phyloP scores from a whole-genome alignment of 768 basidiomycete species.

The Lactifluus echinatus region DNA sequence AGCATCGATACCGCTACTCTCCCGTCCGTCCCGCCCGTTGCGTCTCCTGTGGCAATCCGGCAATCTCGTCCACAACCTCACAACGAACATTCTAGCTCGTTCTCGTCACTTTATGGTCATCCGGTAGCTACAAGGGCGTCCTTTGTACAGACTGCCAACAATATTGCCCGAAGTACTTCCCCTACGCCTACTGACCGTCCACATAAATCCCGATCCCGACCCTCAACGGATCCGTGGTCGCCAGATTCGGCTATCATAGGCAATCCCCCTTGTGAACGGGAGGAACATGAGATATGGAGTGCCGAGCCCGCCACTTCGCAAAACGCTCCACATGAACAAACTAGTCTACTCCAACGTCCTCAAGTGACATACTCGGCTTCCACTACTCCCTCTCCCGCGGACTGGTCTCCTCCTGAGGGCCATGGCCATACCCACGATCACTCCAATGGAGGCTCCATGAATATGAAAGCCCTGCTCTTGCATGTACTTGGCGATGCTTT shows the following conservation, averaged over 20 bases:
- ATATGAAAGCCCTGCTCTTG: slow-evolving; percentile 91
- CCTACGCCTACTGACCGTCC: slow-evolving; percentile 25
- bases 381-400: background rate
- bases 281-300: background rate
- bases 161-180: slow-evolving; percentile 55
- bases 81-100: slow-evolving; percentile 35
- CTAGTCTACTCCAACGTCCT: slow-evolving; percentile 30
- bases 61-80: slow-evolving; percentile 23
- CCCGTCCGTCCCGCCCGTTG: background rate
- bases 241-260: background rate
- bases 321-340: slow-evolving; percentile 26
- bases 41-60: slow-evolving; percentile 26
- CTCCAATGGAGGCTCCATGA: slow-evolving; percentile 74
- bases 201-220: slow-evolving; percentile 22
- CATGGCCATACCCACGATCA: slow-evolving; percentile 28
- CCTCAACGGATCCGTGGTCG: slow-evolving; percentile 18
- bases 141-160: slow-evolving; percentile 75
- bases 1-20: slow-evolving; percentile 1
- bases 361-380: slow-evolving; percentile 3
- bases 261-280: slow-evolving; percentile 5
- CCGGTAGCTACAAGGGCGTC: slow-evolving; percentile 64
- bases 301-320: background rate
- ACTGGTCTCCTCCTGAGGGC: slow-evolving; percentile 11
- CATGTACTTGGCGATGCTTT: slow-evolving; percentile 97
- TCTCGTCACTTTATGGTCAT: slow-evolving; percentile 63